phyloP scores from a whole-genome alignment of 225 moss, liverwort and hornwort species.

The Bryum argenteum region DNA sequence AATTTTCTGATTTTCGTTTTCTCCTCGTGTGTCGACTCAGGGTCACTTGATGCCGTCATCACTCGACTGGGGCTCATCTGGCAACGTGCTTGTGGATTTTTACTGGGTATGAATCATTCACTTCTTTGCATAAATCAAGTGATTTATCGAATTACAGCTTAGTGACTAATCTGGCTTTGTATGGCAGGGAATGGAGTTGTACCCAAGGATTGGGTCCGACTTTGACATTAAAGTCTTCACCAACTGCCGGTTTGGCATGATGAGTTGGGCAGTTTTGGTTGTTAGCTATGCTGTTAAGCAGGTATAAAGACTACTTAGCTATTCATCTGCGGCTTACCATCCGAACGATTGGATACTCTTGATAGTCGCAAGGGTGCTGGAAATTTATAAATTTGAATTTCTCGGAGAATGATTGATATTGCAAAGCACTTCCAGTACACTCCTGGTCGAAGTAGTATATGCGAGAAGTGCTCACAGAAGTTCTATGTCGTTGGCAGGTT shows the following conservation, averaged over 20 bases:
- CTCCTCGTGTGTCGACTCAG: slow-evolving; percentile 41
- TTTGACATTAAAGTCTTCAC: slow-evolving; percentile 97
- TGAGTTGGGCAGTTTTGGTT: slow-evolving; percentile 93
- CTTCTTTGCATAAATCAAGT: background rate
- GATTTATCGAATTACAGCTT: background rate
- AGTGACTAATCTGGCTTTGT: slow-evolving; percentile 15
- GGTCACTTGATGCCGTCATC: slow-evolving; percentile 90
- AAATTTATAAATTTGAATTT: background rate
- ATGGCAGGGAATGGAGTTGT: slow-evolving; percentile 96
- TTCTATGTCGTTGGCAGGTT: slow-evolving; percentile 43
- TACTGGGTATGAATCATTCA: slow-evolving; percentile 69
- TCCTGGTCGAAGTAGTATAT: background rate
- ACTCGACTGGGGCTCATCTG: slow-evolving; percentile 92
- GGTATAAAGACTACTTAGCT: slow-evolving; percentile 38
- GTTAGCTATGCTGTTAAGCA: slow-evolving; percentile 91
- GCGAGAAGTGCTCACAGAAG: background rate
- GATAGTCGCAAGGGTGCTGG: slow-evolving; percentile 9
- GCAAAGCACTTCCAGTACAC: background rate
- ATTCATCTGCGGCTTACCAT: background rate
- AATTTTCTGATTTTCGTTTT: background rate
- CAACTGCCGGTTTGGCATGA: slow-evolving; percentile 99
- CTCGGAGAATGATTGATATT: background rate
- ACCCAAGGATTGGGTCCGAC: slow-evolving; percentile 83
- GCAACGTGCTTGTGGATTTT: slow-evolving; percentile 86
- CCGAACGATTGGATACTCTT: background rate